Conservation (phyloP, 1,284 basidiomycete species). For the Boletellus deceptivus region DNA sequence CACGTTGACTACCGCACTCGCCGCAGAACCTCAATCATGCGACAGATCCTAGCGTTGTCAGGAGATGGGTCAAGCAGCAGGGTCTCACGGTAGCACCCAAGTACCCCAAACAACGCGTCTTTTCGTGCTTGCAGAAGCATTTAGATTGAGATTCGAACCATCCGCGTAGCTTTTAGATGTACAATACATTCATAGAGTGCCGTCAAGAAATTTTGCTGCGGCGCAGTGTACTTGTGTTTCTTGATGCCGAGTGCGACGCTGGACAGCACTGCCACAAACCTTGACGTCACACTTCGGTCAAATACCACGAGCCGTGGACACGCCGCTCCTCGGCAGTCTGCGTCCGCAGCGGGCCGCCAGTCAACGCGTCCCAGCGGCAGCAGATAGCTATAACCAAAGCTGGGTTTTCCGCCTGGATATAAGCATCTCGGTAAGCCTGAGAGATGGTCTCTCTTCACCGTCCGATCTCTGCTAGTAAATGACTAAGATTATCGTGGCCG, state of each 20-base stretch:
- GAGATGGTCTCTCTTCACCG: neutral
- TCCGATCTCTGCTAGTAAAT: slow-evolving; percentile 7
- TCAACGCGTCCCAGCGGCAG: slow-evolving; percentile 24
- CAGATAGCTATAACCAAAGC: neutral
- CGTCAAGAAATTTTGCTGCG: neutral
- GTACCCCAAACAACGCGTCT: slow-evolving; percentile 54
- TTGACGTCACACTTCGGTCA: neutral
- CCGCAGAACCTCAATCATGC: slow-evolving; percentile 4
- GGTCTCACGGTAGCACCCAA: slow-evolving; percentile 51
- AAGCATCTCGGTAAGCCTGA: slow-evolving; percentile 2
- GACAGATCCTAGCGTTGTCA: slow-evolving; percentile 51
- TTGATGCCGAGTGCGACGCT: no score
- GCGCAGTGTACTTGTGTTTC: neutral
- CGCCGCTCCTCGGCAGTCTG: neutral
- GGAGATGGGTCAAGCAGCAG: slow-evolving; percentile 51
- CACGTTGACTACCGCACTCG: neutral
- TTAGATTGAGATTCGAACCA: neutral
- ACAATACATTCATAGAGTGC: neutral
- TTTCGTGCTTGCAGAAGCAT: slow-evolving; percentile 56
- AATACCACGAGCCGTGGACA: neutral
- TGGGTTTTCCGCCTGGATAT: slow-evolving; percentile 4
- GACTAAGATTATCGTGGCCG: slow-evolving; percentile 19
- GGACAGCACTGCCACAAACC: neutral
- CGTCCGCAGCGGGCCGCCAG: neutral
- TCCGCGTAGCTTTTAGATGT: neutral